Evolutionary conservation across 1,284 basidiomycete genomes (phyloP).

Genomic region (Ceratobasidium sp.): DNA sequence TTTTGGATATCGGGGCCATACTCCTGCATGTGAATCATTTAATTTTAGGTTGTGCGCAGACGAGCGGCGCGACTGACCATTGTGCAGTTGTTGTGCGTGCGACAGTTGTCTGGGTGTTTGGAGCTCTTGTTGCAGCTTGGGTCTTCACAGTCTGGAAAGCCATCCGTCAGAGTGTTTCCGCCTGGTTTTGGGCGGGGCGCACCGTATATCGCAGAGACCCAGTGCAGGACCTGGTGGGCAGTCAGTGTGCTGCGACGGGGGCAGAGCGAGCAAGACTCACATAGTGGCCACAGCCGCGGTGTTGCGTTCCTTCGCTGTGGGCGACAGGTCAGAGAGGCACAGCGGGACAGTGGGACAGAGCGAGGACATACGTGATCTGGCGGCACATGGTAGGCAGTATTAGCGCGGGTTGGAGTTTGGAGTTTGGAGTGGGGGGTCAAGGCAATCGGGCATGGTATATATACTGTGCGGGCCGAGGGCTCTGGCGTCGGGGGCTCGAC

Average conservation of each 20-base stretch:
- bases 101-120: slow-evolving; percentile 41
- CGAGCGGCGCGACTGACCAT: slow-evolving; percentile 25
- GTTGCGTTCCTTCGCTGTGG: slow-evolving; percentile 72
- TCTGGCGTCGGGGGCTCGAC: neutral
- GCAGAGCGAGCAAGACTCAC: slow-evolving; percentile 50
- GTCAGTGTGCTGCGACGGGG: slow-evolving; percentile 23
- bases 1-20: slow-evolving; percentile 41
- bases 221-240: slow-evolving; percentile 23
- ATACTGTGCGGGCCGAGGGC: slow-evolving; percentile 16
- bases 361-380: slow-evolving; percentile 45
- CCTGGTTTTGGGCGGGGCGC: neutral
- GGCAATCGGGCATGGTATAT: slow-evolving; percentile 27
- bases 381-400: slow-evolving; percentile 43
- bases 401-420: slow-evolving; percentile 1
- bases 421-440: slow-evolving; percentile 8
- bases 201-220: slow-evolving; percentile 41
- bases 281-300: slow-evolving; percentile 69
- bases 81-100: slow-evolving; percentile 35
- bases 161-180: slow-evolving; percentile 8
- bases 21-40: slow-evolving; percentile 18
- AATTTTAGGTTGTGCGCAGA: slow-evolving; percentile 1
- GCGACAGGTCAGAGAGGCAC: neutral
- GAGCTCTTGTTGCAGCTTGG: slow-evolving; percentile 42
- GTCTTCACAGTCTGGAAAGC: slow-evolving; percentile 42
- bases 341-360: slow-evolving; percentile 11